Conservation (phyloP, 257 asterid species). For the Ajuga chamaepitys region DNA sequence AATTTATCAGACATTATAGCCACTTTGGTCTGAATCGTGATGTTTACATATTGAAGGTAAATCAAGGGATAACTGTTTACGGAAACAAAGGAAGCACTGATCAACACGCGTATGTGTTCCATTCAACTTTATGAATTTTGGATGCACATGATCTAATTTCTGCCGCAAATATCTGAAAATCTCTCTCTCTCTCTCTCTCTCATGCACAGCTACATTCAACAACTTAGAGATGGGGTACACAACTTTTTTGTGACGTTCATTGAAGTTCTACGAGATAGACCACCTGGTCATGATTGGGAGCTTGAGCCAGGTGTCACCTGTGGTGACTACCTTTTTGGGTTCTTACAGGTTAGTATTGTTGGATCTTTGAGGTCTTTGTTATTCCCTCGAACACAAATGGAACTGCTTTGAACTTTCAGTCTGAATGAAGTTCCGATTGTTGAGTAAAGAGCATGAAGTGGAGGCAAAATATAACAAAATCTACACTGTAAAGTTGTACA, state of each 20-base stretch:
- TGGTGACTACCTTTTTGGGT: slow-evolving; percentile 96
- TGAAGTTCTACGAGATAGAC: slow-evolving; percentile 97
- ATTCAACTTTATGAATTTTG: slow-evolving; percentile 1
- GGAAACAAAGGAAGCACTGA: slow-evolving; percentile 99
- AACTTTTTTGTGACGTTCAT: slow-evolving; percentile 93
- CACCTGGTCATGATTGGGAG: slow-evolving; percentile 99
- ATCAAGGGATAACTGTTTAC: slow-evolving; percentile 89
- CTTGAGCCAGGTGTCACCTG: slow-evolving; percentile 98
- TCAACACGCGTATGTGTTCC: slow-evolving; percentile 85
- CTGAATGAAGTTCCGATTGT: background rate
- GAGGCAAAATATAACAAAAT: no score
- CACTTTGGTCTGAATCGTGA: background rate
- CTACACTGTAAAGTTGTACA: no score
- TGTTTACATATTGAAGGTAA: slow-evolving; percentile 52
- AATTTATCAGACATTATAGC: background rate
- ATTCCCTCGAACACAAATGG: background rate
- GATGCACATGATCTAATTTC: slow-evolving; percentile 6
- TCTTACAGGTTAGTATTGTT: slow-evolving; percentile 59
- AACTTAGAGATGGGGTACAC: slow-evolving; percentile 95
- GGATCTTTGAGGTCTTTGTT: background rate
- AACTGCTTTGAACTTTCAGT: background rate
- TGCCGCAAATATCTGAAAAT: slow-evolving; percentile 11
- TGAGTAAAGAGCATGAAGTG: no score
- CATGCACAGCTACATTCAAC: slow-evolving; percentile 81
- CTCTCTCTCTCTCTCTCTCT: background rate